Percentiles rank a stretch among this genome's conserved stretches.
phyloP scores from a whole-genome alignment of 495 filamentous ascomycete genomes.

The Hypoxylon crocopeplum region DNA sequence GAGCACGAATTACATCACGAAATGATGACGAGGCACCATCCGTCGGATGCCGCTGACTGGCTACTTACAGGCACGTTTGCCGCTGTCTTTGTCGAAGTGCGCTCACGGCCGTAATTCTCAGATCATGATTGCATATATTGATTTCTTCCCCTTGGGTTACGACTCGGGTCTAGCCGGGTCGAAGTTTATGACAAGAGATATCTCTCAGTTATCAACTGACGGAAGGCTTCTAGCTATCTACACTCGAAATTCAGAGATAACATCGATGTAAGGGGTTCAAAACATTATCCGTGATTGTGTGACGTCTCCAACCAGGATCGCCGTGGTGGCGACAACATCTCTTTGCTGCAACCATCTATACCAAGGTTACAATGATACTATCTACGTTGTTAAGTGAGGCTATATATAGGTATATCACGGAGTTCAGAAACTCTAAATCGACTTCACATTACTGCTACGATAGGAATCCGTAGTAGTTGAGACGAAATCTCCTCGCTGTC shows the following conservation, averaged over 20 bases:
- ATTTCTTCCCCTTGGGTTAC: neutral
- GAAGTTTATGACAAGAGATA: conserved; percentile 4
- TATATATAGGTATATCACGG: conserved; percentile 4
- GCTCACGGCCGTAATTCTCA: conserved; percentile 32
- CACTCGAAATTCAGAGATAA: neutral
- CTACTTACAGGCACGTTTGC: conserved; percentile 14
- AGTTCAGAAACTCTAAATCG: conserved; percentile 24
- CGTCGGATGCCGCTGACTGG: conserved; percentile 2
- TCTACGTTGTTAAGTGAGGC: conserved; percentile 2
- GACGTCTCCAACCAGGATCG: neutral
- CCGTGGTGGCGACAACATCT: conserved; percentile 2
- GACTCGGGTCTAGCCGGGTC: neutral
- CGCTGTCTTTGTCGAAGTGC: conserved; percentile 4
- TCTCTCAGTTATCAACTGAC: conserved; percentile 1
- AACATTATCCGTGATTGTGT: conserved; percentile 1
- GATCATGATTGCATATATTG: neutral
- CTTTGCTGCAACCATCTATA: too few relatives aligned
- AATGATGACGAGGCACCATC: conserved; percentile 14
- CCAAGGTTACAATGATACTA: conserved; percentile 14
- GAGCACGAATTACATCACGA: conserved; percentile 3
- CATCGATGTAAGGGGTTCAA: conserved; percentile 8
- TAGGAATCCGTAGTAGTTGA: neutral
- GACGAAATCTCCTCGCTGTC: neutral
- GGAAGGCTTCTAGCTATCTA: neutral
- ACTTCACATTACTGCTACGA: conserved; percentile 7